Base-by-base conservation (phyloP, 2,329 filamentous ascomycete species). In the Hymenoscyphus scutula region DNA sequence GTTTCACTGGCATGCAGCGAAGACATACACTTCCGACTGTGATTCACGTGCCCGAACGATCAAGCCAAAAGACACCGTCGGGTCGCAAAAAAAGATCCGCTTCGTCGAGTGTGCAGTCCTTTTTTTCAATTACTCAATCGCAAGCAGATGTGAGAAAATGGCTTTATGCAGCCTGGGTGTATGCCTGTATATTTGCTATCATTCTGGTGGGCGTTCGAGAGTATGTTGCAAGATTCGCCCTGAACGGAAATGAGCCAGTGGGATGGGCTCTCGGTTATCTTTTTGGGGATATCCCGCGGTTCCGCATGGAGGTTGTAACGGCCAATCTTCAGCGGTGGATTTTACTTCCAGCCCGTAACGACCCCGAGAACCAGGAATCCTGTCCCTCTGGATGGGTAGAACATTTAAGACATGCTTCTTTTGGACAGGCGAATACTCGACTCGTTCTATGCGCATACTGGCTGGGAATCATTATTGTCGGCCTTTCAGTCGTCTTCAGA, bases 191-290 rank as follows among this genome's bases (percentile, higher is more conserved):
- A 7, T 59, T 88, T 8, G 71, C 79, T 0, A 84, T 91, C 34
- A 84, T 96, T 59, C 76, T 97, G 3, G 76, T 86, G 2, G 89
- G 87, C 0, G 82, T 98, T 30, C 85, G 92, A 60, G 79, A 80
- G 2, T 89, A 91, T 68, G 85, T 98, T 57, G 77, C 82, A 45
- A 76, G 78, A 53, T 80, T 84, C 65, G 92, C 92, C 15, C 80
- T 99, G 1, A 72, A 82, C 37, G 86, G 85, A 17, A 79, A 86
- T 58, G 95, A 99, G 70, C 92, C 95, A 0, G 85, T 99, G 53
- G 91, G 94, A 2, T 99, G 95, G 95, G 93, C 92, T 0, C 76
- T 97, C 11, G 89, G 91, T 1, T 99, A 99, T 75, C 78, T 97
- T 2, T 84, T 98, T 65, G 93, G 94, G 13, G 90, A 96, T 69